These are phyloP conservation scores for Neophaeococcomyces aloes DNA, from an alignment of 2,329 filamentous ascomycete species.

Conservation along the genomic window DNA sequence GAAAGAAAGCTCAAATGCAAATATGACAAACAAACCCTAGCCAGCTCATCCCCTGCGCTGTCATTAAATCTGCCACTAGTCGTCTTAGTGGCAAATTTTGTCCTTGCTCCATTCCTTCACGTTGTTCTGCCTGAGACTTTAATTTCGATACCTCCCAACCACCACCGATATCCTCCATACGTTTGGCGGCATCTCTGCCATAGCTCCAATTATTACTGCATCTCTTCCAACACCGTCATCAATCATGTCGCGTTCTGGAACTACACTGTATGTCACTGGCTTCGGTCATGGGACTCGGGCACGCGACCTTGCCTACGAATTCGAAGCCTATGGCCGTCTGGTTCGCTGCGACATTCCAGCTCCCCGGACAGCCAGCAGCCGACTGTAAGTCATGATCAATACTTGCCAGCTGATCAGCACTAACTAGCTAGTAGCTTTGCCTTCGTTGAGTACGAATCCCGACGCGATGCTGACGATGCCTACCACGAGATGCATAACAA, in stretches of 20 bases:
- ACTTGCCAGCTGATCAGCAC: conserved; percentile 24
- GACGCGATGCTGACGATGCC: conserved; percentile 94
- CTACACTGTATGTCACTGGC: conserved; percentile 95
- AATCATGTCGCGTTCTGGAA: conserved; percentile 56
- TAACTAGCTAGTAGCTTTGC: conserved; percentile 58
- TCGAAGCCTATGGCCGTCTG: conserved; percentile 99
- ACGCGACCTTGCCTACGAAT: conserved; percentile 98
- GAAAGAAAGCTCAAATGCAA: not conserved
- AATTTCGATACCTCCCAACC: not conserved
- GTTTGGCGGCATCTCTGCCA: not conserved
- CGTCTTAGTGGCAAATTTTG: too few species aligned
- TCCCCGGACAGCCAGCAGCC: conserved; percentile 81
- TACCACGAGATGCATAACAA: conserved; percentile 99
- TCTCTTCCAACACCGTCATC: not conserved
- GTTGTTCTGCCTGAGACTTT: not conserved
- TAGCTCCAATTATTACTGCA: not conserved
- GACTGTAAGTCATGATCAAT: conserved; percentile 62
- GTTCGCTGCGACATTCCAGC: conserved; percentile 98
- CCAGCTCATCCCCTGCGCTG: too few species aligned
- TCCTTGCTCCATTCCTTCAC: too few species aligned
- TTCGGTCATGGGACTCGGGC: conserved; percentile 98
- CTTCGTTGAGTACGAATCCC: conserved; percentile 98
- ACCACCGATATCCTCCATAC: not conserved
- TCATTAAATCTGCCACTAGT: too few species aligned
- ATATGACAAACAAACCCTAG: too few species aligned